Percentiles rank a stretch among this genome's conserved stretches.
Conservation (phyloP, 495 filamentous ascomycete species). For the Elaphomyces granulatus region DNA sequence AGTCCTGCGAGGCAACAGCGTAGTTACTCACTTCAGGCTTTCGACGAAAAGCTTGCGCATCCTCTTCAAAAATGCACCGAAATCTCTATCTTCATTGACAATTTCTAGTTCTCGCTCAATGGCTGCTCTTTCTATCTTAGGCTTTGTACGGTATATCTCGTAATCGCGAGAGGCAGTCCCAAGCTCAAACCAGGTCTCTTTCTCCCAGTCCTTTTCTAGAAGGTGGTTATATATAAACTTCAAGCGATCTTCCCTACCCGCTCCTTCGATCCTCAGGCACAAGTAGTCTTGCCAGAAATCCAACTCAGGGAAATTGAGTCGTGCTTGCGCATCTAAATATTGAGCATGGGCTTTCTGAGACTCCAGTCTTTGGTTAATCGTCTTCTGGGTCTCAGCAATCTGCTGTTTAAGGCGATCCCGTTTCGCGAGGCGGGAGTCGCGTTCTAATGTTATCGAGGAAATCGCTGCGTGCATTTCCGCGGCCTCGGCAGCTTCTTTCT, state of each 20-base stretch:
- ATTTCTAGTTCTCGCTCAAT: constrained; percentile 58
- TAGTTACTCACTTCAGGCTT: constrained; percentile 39
- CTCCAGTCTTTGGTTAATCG: constrained; percentile 44
- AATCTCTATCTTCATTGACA: constrained; percentile 67
- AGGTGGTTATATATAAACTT: constrained; percentile 89
- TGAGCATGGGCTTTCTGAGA: constrained; percentile 47
- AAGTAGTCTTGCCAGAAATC: constrained; percentile 92
- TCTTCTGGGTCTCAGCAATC: constrained; percentile 62
- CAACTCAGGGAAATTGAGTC: constrained; percentile 79
- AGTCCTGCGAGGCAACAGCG: too few relatives aligned
- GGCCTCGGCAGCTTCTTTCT: constrained; percentile 77
- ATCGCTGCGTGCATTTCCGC: constrained; percentile 78
- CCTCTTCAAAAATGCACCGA: constrained; percentile 69
- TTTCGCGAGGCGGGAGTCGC: constrained; percentile 56
- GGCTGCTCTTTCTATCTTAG: constrained; percentile 61
- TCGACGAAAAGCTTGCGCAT: constrained; percentile 79
- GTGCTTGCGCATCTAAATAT: constrained; percentile 60
- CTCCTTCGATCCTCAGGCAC: constrained; percentile 79
- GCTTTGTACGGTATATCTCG: constrained; percentile 58
- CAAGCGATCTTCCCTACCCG: constrained; percentile 66
- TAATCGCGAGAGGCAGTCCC: constrained; percentile 71
- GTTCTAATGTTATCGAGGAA: constrained; percentile 53
- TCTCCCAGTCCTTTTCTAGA: constrained; percentile 67
- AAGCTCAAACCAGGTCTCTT: constrained; percentile 88
- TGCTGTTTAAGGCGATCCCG: constrained; percentile 63